Percentiles rank a stretch among this genome's conserved stretches.
Evolutionary conservation across 169 alveolate species (phyloP).

Genomic region (Plasmodium vinckei): DNA sequence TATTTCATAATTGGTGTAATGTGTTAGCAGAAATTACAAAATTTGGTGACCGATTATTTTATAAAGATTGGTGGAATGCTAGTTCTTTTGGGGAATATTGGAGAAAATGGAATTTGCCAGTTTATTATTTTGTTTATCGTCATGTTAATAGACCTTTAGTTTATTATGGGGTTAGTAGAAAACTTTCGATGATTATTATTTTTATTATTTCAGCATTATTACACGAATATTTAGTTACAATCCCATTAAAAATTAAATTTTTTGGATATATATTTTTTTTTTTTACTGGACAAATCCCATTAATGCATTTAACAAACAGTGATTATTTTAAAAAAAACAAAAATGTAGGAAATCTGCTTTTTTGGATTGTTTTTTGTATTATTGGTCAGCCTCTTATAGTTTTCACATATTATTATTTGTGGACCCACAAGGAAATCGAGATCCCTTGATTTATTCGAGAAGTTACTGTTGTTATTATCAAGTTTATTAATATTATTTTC

Average conservation of each 20-base stretch:
- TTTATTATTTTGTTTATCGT: constrained; percentile 93
- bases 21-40: constrained; percentile 94
- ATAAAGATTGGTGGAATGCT: constrained; percentile 97
- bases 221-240: constrained; percentile 91
- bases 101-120: constrained; percentile 96
- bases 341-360: constrained; percentile 91
- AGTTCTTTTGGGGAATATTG: constrained; percentile 93
- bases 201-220: constrained; percentile 91
- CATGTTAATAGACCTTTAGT: constrained; percentile 95
- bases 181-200: constrained; percentile 83
- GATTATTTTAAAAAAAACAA: constrained; percentile 85
- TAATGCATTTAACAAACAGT: constrained; percentile 81
- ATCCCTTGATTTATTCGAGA: background rate
- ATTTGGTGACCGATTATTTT: constrained; percentile 95
- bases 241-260: constrained; percentile 93
- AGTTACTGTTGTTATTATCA: too few species aligned
- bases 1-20: constrained; percentile 95
- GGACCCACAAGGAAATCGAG: constrained; percentile 60
- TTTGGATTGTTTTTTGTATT: constrained; percentile 94
- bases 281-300: constrained; percentile 83
- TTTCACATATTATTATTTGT: constrained; percentile 81
- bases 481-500: too few species aligned
- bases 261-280: constrained; percentile 91
- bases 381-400: constrained; percentile 95
- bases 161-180: constrained; percentile 87